Evolutionary conservation across 805 yeast species (phyloP), one percentile per base, ranked within the genome.

Genomic region (Kurtzmaniella cleridarum): DNA sequence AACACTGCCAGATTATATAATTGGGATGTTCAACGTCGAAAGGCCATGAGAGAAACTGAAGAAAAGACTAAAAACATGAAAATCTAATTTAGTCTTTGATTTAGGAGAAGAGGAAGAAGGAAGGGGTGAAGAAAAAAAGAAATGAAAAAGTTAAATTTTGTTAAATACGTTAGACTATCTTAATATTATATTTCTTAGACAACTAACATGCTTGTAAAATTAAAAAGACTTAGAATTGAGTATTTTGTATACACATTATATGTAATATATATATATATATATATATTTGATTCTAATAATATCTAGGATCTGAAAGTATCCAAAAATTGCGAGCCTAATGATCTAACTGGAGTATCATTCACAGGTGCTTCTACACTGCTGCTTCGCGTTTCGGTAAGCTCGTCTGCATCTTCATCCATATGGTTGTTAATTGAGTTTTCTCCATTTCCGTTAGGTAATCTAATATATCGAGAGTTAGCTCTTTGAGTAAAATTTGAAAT

Each of bases 1-100:
- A 93, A 93, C 57, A 88, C 95, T 13, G 97, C 98, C 1, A 75
- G 98, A 47, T 72, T 85, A 56, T 86, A 85, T 57, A 86, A 86
- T 53, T 85, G 91, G 90, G 95, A 84, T 55, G 91, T 86, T 8
- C 85, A 82, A 54, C 74, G 86, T 62, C 76, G 90, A 59, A 82
- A 67, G 60, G 65, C 50, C 54, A 64, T 36, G 69, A 71, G 39
- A 46, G 62, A 61, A 36, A 64, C 64, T 9, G 63, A 69, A 20
- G 65, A 64, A 48, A 63, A 58, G 32, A 49, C 69, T 17, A 53
- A 51, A 42, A 49, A 56, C 38, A 49, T 51, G 36, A 53, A 49
- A 27, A 49, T 54, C 35, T 47, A 46, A 15, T n/a, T 13, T n/a
- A n/a, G n/a, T n/a, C n/a, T n/a, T n/a, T n/a, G n/a, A n/a, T n/a